These are phyloP conservation scores for Sicyos baderoa DNA, from an alignment of 306 rosid genomes.

Conservation along the genomic window DNA sequence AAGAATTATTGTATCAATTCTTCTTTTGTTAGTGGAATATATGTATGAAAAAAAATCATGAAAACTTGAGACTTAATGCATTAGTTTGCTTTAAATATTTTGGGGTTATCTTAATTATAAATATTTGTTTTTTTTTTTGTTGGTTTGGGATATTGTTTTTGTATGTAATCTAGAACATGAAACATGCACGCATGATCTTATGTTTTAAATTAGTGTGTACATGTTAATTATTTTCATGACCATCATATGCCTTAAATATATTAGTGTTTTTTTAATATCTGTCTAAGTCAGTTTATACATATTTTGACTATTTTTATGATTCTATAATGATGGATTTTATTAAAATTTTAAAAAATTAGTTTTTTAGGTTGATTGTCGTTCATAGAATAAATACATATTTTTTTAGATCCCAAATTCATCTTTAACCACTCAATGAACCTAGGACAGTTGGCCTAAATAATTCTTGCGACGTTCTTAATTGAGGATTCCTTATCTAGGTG, in stretches of 20 bases:
- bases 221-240: no score
- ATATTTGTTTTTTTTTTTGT: not conserved
- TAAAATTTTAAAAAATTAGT: no score
- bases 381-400: no score
- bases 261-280: no score
- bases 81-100: not conserved
- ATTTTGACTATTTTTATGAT: no score
- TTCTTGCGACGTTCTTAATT: not conserved
- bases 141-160: not conserved
- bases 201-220: no score
- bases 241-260: no score
- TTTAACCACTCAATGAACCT: no score
- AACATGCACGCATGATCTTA: constrained; percentile 12
- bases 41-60: not conserved
- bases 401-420: no score
- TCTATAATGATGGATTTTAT: no score
- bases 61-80: not conserved
- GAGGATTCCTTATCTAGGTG: not conserved
- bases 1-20: not conserved
- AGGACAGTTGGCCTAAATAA: not conserved
- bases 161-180: not conserved
- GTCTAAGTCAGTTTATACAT: no score
- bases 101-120: not conserved
- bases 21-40: not conserved
- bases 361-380: no score